Conservation (phyloP, 805 yeast species). For the Isabelozyma heimii region DNA sequence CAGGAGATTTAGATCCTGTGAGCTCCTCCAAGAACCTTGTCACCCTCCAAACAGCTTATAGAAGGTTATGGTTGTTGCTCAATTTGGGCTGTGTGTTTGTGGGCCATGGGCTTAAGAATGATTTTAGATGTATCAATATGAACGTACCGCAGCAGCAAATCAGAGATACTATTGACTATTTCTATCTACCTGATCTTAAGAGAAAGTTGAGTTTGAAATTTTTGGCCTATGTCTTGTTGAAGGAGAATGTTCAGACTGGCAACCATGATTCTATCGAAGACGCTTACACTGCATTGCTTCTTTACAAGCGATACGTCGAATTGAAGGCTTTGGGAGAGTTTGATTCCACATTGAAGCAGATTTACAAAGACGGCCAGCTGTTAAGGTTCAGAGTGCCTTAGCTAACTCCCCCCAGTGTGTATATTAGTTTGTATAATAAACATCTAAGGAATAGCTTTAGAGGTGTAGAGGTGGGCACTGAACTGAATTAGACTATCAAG, state of each 20-base stretch:
- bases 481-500: too few species aligned
- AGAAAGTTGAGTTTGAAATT: constrained; percentile 82
- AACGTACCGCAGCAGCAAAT: constrained; percentile 85
- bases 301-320: constrained; percentile 72
- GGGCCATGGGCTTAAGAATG: constrained; percentile 91
- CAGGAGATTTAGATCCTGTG: constrained; percentile 79
- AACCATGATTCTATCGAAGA: constrained; percentile 98
- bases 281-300: constrained; percentile 77
- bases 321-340: constrained; percentile 57
- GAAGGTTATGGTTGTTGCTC: constrained; percentile 85
- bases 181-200: constrained; percentile 69
- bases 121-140: constrained; percentile 89
- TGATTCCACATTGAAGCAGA: constrained; percentile 57
- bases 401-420: neutral
- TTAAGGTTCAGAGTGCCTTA: constrained; percentile 48
- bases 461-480: too few species aligned
- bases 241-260: constrained; percentile 79
- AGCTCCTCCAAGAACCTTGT: constrained; percentile 69
- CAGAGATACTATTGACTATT: constrained; percentile 82
- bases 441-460: too few species aligned
- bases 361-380: constrained; percentile 70
- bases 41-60: constrained; percentile 75
- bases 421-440: neutral
- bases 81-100: constrained; percentile 89
- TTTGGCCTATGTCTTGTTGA: constrained; percentile 74